These are phyloP conservation scores for Fusarium denticulatum DNA, from an alignment of 2,329 filamentous ascomycete genomes.

Conservation along the genomic window DNA sequence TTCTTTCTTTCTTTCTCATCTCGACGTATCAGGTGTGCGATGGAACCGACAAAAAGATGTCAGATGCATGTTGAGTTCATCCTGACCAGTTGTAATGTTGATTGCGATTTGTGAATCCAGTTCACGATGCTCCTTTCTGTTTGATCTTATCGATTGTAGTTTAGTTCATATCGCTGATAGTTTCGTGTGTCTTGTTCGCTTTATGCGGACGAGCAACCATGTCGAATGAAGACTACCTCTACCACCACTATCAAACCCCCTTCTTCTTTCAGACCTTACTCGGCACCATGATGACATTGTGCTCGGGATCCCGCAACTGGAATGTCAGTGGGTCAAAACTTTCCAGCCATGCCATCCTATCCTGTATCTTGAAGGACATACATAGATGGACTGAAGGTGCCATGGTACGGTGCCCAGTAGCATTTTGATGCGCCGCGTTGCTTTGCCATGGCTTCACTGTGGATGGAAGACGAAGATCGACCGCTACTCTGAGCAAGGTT, in stretches of 20 bases:
- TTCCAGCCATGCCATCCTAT: constrained; percentile 27
- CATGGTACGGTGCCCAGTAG: background rate
- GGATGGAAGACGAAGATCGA: constrained; percentile 31
- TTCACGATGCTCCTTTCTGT: background rate
- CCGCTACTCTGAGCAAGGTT: constrained; percentile 34
- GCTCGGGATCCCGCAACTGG: constrained; percentile 44
- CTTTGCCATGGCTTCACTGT: constrained; percentile 26
- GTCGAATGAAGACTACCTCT: constrained; percentile 1
- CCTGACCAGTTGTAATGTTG: constrained; percentile 16
- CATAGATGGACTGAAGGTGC: constrained; percentile 9
- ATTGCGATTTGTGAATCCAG: constrained; percentile 7
- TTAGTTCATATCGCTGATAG: constrained; percentile 4
- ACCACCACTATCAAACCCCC: constrained; percentile 5
- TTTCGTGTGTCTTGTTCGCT: constrained; percentile 14
- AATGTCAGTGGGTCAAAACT: constrained; percentile 40
- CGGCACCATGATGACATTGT: constrained; percentile 35
- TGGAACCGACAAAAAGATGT: constrained; percentile 4
- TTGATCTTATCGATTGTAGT: constrained; percentile 8
- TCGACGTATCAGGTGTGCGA: constrained; percentile 23
- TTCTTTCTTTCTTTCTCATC: background rate
- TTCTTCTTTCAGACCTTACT: constrained; percentile 19
- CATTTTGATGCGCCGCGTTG: constrained; percentile 17
- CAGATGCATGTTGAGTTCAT: constrained; percentile 20
- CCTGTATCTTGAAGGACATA: constrained; percentile 17
- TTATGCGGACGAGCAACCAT: constrained; percentile 20